Percentiles rank a stretch among this genome's conserved stretches.
phyloP scores from a whole-genome alignment of 2,329 filamentous ascomycete species.

The Endothia cerciana region DNA sequence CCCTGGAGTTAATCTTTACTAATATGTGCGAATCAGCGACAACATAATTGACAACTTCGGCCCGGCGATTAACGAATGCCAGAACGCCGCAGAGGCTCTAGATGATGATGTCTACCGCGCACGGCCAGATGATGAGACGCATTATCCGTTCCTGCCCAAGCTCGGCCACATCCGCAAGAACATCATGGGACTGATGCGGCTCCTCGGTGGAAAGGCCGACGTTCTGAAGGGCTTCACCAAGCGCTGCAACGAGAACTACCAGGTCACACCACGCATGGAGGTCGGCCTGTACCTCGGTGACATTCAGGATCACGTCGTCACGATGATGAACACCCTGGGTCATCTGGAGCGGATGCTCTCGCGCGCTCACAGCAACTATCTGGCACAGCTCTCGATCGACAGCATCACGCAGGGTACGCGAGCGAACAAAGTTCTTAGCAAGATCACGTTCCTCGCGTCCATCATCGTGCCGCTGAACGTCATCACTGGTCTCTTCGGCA shows the following conservation, averaged over 20 bases:
- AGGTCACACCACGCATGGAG: conserved; percentile 92
- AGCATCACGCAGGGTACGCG: conserved; percentile 86
- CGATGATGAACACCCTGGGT: conserved; percentile 94
- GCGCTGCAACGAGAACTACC: conserved; percentile 97
- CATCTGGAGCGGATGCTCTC: conserved; percentile 99
- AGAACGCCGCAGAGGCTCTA: conserved; percentile 86
- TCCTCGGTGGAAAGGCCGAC: conserved; percentile 96
- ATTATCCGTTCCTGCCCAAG: conserved; percentile 77
- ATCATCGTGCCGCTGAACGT: conserved; percentile 96
- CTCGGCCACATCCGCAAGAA: conserved; percentile 94
- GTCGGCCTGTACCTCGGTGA: conserved; percentile 96
- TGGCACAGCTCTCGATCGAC: conserved; percentile 91
- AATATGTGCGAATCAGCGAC: conserved; percentile 60
- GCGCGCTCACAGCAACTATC: conserved; percentile 91
- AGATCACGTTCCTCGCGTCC: conserved; percentile 92
- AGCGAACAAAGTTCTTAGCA: conserved; percentile 87
- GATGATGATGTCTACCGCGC: conserved; percentile 96
- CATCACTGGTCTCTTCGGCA: conserved; percentile 83
- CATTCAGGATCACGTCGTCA: conserved; percentile 98
- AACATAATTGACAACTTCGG: conserved; percentile 97
- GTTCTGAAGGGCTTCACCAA: conserved; percentile 98
- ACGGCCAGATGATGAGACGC: conserved; percentile 78
- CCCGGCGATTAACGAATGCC: conserved; percentile 84
- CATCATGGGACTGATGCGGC: conserved; percentile 88
- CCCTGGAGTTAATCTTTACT: neutral